Base-by-base conservation (phyloP, 2,329 filamentous ascomycete genomes). In the Aspergillus sp. region DNA sequence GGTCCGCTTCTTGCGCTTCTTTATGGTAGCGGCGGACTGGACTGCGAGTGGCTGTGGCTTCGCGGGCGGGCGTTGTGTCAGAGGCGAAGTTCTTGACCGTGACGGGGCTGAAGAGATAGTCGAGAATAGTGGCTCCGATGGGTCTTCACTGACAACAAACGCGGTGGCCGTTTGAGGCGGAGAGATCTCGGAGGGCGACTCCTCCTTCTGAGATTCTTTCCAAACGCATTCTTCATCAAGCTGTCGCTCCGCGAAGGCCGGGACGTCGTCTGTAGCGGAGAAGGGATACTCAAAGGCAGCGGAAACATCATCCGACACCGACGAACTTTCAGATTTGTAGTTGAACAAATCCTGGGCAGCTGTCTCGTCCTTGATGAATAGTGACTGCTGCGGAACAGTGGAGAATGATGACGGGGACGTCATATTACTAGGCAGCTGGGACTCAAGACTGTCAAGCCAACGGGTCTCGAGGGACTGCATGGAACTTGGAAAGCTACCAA, bases 1-100 rank as follows among this genome's bases (percentile, higher is more conserved):
- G 51, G 64, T 70, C 45, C 73, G 70, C 59, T 72, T 72, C 63
- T 77, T 78, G 61, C 77, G 75, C 66, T 76, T 77, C 57, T 75
- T 70, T 9, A 74, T 69, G 3, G 72, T 71, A 45, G 69, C 69
- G 13, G 64, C 66, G 3, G 73, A 71, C 59, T 76, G 75, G 54
- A 76, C 66, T 8, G 69, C 71, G 22, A 76, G 71, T 34, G 73
- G 65, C 52, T 65, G 69, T n/a, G 72, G 70, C n/a, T 71, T 70
- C 47, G 68, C 65, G 1, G 67, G 56, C n/a, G 60, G 48, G 31
- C 71, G 70, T 15, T 71, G 71, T 4, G 68, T 66, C 49, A 69
- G 59, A 7, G 69, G 69, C 2, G 68, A 70, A 38, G 67, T 61
- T 52, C 67, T 66, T 8, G 72, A 66, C 51, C 69, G 66, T 1